Evolutionary conservation across 2,329 filamentous ascomycete species (phyloP).

Genomic region (Xenoacremonium recifei): DNA sequence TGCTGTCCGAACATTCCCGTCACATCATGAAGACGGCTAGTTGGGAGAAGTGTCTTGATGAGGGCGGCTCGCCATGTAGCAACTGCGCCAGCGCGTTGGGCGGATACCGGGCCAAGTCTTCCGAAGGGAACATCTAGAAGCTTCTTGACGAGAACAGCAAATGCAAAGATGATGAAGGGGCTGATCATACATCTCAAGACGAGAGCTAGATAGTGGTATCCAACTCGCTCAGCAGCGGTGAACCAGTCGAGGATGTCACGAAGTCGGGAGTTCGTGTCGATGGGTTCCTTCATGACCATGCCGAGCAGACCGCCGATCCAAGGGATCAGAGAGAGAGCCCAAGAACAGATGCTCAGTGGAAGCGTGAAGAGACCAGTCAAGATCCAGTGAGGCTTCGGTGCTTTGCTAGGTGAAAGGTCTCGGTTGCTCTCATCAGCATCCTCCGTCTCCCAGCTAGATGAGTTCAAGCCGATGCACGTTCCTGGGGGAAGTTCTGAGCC

Average conservation of each 20-base stretch:
- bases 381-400: constrained; percentile 44
- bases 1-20: constrained; percentile 52
- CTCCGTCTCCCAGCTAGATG: constrained; percentile 54
- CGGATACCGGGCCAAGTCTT: constrained; percentile 31
- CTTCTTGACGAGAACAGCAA: constrained; percentile 39
- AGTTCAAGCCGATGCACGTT: constrained; percentile 55
- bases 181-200: constrained; percentile 38
- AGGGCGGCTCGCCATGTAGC: constrained; percentile 44
- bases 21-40: constrained; percentile 43
- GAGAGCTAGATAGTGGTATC: constrained; percentile 49
- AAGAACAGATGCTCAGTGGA: constrained; percentile 40
- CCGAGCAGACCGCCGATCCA: constrained; percentile 45
- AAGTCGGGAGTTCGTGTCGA: constrained; percentile 32
- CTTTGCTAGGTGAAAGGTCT: constrained; percentile 36
- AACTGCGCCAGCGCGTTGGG: constrained; percentile 31
- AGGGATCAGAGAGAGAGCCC: constrained; percentile 43
- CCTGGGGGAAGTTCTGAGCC: constrained; percentile 47
- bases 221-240: constrained; percentile 42
- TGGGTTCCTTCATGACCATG: constrained; percentile 40
- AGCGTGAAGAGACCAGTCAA: constrained; percentile 40
- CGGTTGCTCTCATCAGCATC: constrained; percentile 48
- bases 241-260: constrained; percentile 49
- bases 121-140: constrained; percentile 40
- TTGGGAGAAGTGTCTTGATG: constrained; percentile 44
- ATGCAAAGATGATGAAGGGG: constrained; percentile 44